These are phyloP conservation scores for Friedmanniomyces endolithicus DNA, from an alignment of 495 filamentous ascomycete species.

Conservation along the genomic window DNA sequence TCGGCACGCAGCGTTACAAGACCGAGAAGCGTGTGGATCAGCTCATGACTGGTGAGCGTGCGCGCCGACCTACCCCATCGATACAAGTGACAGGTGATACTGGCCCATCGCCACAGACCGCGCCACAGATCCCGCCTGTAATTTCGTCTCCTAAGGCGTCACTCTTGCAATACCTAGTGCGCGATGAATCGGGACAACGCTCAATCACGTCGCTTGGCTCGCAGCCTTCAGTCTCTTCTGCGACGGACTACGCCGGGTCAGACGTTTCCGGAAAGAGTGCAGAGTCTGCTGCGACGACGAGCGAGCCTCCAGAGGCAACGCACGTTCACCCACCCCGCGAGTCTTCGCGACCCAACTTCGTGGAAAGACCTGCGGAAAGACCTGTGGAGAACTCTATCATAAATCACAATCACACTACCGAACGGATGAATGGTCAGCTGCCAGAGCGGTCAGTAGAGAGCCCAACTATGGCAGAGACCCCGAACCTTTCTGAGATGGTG, in stretches of 20 bases:
- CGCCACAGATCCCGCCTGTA: neutral
- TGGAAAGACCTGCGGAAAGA: neutral
- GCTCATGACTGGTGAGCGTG: neutral
- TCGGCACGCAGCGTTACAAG: constrained; percentile 8
- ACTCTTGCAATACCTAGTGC: constrained; percentile 14
- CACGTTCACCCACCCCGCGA: neutral
- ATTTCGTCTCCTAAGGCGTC: constrained; percentile 4
- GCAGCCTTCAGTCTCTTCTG: constrained; percentile 5
- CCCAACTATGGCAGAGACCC: constrained; percentile 43
- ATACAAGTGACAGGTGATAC: constrained; percentile 5
- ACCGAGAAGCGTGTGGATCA: constrained; percentile 15
- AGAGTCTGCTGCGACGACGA: neutral
- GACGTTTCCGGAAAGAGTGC: constrained; percentile 7
- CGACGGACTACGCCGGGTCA: constrained; percentile 9
- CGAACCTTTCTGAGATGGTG: constrained; percentile 49
- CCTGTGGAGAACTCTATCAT: no score
- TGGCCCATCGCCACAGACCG: neutral
- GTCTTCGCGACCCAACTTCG: neutral
- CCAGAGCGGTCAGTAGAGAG: constrained; percentile 3
- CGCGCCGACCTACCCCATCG: constrained; percentile 2
- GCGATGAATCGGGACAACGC: constrained; percentile 17
- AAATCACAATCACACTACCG: neutral
- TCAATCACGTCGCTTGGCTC: constrained; percentile 16
- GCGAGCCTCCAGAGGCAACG: neutral
- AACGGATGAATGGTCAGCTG: neutral